Evolutionary conservation across 163 green algal genomes (phyloP).

Genomic region (Coccomyxa subellipsoidea): DNA sequence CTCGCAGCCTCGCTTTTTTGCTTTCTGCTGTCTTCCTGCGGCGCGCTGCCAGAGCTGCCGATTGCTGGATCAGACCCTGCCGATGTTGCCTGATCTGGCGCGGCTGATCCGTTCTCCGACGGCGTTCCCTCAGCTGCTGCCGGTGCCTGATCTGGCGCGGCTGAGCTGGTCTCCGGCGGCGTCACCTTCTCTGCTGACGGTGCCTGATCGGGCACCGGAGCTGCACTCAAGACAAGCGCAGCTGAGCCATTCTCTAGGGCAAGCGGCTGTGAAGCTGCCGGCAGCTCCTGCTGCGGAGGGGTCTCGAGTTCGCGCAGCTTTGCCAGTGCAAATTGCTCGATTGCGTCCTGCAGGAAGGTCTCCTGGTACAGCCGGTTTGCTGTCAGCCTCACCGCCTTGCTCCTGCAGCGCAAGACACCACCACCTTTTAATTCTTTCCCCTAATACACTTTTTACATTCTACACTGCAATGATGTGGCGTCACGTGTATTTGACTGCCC

Average conservation of each 20-base stretch:
- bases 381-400: slow-evolving; percentile 55
- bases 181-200: not conserved
- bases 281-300: not conserved
- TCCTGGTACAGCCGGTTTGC: slow-evolving; percentile 53
- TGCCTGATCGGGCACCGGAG: not conserved
- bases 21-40: not conserved
- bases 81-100: not conserved
- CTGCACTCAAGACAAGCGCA: not conserved
- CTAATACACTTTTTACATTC: too few relatives aligned
- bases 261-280: too few relatives aligned
- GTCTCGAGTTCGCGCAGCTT: not conserved
- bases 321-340: slow-evolving; percentile 34
- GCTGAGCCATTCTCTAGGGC: not conserved
- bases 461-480: too few relatives aligned
- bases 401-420: slow-evolving; percentile 24
- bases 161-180: not conserved
- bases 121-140: not conserved
- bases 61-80: not conserved
- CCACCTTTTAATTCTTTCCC: not conserved
- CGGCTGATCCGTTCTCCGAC: not conserved
- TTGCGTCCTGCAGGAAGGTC: slow-evolving; percentile 25
- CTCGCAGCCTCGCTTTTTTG: not conserved
- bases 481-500: too few relatives aligned
- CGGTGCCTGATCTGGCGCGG: not conserved
- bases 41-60: not conserved